A percentile compares a stretch with the other conserved stretches of the same genome.
Evolutionary conservation across 805 yeast species (phyloP).

Genomic region (Helenozyma rhizophorensis): DNA sequence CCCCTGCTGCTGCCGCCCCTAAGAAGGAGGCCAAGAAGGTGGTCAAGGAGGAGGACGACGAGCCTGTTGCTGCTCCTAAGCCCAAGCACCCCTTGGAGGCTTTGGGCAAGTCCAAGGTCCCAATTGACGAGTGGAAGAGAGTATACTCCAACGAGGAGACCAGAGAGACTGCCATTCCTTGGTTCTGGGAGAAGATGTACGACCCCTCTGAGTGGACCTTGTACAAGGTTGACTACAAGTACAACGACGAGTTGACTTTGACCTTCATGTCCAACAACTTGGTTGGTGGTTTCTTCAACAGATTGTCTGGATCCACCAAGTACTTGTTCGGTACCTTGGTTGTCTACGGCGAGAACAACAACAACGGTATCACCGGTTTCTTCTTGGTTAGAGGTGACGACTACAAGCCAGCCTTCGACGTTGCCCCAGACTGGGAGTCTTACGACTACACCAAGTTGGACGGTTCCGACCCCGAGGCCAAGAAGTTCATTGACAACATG

Average conservation of each 20-base stretch:
- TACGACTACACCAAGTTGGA: constrained; percentile 82
- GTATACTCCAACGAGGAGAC: constrained; percentile 96
- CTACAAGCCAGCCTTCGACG: constrained; percentile 84
- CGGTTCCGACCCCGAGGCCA: constrained; percentile 68
- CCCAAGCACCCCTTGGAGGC: constrained; percentile 88
- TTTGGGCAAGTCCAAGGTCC: constrained; percentile 66
- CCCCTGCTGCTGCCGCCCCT: constrained; percentile 43
- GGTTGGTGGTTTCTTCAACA: constrained; percentile 96
- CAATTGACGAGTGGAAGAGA: constrained; percentile 94
- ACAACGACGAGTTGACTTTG: constrained; percentile 94
- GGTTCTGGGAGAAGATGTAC: constrained; percentile 93
- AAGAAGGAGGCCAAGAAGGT: constrained; percentile 22
- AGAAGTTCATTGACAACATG: constrained; percentile 79
- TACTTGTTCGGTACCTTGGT: constrained; percentile 91
- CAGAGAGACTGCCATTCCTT: constrained; percentile 88
- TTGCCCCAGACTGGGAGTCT: constrained; percentile 99
- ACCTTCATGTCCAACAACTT: constrained; percentile 98
- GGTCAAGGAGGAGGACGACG: constrained; percentile 31
- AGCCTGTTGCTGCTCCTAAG: constrained; percentile 54
- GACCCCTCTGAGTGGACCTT: constrained; percentile 91
- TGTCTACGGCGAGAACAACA: constrained; percentile 97
- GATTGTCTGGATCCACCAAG: constrained; percentile 87
- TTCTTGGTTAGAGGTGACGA: constrained; percentile 96
- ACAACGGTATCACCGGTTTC: constrained; percentile 95
- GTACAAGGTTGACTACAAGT: constrained; percentile 94